Conservation (phyloP, 768 basidiomycete species). For the Calocera cornea region DNA sequence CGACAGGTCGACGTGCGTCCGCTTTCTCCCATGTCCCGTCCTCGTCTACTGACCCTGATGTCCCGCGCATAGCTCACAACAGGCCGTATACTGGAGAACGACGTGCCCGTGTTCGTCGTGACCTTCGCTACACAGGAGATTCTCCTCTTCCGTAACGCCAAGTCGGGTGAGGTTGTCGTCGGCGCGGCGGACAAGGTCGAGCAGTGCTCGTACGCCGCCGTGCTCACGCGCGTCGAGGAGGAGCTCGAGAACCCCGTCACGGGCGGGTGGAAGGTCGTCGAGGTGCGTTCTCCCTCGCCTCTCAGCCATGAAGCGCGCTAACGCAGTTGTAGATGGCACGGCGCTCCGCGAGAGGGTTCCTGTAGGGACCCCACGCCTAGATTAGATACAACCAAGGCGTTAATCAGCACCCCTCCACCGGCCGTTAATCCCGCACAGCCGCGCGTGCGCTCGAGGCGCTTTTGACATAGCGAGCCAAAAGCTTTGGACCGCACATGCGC, state of each 20-base stretch:
- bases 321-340: constrained; percentile 12
- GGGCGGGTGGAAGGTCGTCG: constrained; percentile 95
- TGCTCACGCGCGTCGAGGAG: constrained; percentile 73
- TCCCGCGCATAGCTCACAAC: constrained; percentile 63
- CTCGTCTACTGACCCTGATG: neutral
- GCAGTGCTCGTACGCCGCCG: constrained; percentile 85
- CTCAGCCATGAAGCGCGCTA: neutral
- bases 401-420: neutral
- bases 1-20: constrained; percentile 82
- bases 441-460: too few species aligned
- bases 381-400: neutral
- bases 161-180: constrained; percentile 71
- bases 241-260: constrained; percentile 87
- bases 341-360: constrained; percentile 10
- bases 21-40: neutral
- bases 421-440: neutral
- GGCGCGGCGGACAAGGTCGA: constrained; percentile 86
- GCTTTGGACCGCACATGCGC: too few species aligned
- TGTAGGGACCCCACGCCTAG: neutral
- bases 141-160: constrained; percentile 76
- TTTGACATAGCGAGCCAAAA: too few species aligned
- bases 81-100: constrained; percentile 77
- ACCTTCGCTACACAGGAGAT: constrained; percentile 91
- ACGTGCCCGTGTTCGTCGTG: constrained; percentile 77
- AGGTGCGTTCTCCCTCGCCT: constrained; percentile 44